Evolutionary conservation across 1,284 basidiomycete genomes (phyloP).

Genomic region (Malassezia pachydermatis): DNA sequence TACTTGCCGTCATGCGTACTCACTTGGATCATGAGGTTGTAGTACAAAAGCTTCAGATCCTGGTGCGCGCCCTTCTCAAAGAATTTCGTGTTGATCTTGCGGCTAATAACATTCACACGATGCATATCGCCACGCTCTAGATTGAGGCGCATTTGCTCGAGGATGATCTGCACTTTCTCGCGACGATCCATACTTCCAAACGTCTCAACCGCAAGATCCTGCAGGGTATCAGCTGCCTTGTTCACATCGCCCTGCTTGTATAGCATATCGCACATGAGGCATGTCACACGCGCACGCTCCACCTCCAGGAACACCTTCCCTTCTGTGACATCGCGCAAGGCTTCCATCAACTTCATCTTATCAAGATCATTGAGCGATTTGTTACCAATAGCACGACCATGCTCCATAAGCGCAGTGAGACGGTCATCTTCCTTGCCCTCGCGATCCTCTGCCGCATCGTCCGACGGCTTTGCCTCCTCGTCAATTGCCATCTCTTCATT

Average conservation of each 20-base stretch:
- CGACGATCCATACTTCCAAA: constrained; percentile 95
- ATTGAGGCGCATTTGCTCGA: constrained; percentile 95
- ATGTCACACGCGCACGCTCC: constrained; percentile 71
- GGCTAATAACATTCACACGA: constrained; percentile 76
- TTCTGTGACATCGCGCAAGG: constrained; percentile 80
- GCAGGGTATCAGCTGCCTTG: constrained; percentile 53
- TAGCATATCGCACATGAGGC: constrained; percentile 36
- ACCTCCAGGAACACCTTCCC: constrained; percentile 99
- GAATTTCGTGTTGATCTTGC: constrained; percentile 90
- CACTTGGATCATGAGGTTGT: constrained; percentile 90
- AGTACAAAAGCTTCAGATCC: constrained; percentile 92
- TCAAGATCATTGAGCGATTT: constrained; percentile 24
- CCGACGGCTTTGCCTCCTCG: constrained; percentile 18
- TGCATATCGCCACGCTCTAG: constrained; percentile 68
- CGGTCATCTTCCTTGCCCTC: constrained; percentile 37
- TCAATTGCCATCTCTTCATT: constrained; percentile 18
- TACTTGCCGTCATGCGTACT: constrained; percentile 74
- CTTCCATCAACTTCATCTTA: constrained; percentile 53
- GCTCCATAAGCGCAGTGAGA: constrained; percentile 31
- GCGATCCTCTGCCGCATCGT: constrained; percentile 24
- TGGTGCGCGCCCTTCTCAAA: constrained; percentile 76
- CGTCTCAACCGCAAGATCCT: constrained; percentile 94
- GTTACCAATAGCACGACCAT: constrained; percentile 32
- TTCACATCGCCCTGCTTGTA: constrained; percentile 29
- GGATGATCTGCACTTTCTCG: constrained; percentile 95